These are phyloP conservation scores for Cladosporium sp. DNA, from an alignment of 2,329 filamentous ascomycete genomes.

Conservation along the genomic window DNA sequence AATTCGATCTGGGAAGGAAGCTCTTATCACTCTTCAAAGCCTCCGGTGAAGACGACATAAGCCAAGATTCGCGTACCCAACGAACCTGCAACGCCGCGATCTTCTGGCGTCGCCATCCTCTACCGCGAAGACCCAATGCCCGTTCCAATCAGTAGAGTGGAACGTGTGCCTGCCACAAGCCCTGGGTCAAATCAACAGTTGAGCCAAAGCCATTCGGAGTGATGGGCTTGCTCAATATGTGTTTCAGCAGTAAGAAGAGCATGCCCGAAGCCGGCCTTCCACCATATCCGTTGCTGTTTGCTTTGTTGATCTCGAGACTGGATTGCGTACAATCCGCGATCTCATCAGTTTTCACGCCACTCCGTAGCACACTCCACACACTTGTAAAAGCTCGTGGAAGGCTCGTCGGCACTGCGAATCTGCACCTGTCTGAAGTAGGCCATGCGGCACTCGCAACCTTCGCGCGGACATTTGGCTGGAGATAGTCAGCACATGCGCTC, in stretches of 20 bases:
- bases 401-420: conserved; percentile 96
- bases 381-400: conserved; percentile 95
- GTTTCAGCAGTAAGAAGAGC: not conserved
- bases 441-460: conserved; percentile 76
- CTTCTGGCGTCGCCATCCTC: not conserved
- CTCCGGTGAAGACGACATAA: not conserved
- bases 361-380: conserved; percentile 49
- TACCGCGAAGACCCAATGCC: not conserved
- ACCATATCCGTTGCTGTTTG: not conserved
- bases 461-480: conserved; percentile 78
- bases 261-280: not conserved
- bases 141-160: not conserved
- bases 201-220: not conserved
- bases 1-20: not conserved
- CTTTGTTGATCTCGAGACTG: not conserved
- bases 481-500: conserved; percentile 11
- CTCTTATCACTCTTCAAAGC: not conserved
- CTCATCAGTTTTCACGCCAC: conserved; percentile 46
- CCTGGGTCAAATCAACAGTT: not conserved
- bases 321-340: not conserved
- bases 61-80: not conserved
- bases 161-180: not conserved
- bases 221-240: not conserved
- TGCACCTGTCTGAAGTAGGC: conserved; percentile 97
- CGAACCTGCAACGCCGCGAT: not conserved